Conservation (phyloP, 148 eudicot species). For the Rhododendron ferrugineum region DNA sequence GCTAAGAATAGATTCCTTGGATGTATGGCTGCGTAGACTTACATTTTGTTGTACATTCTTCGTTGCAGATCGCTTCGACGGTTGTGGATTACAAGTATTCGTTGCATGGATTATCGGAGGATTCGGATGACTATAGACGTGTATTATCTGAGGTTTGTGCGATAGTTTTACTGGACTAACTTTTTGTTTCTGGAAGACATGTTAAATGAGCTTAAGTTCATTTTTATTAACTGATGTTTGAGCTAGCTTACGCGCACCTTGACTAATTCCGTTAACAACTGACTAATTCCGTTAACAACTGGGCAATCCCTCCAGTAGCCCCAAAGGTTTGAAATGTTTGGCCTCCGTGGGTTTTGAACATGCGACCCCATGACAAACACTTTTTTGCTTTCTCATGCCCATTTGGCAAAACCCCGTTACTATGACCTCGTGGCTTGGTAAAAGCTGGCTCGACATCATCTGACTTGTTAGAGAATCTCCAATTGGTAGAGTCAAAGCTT, state of each 20-base stretch:
- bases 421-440: not conserved
- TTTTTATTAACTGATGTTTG: not conserved
- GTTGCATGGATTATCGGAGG: conserved; percentile 39
- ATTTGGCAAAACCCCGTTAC: too few species aligned
- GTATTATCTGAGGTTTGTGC: conserved; percentile 49
- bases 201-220: not conserved
- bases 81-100: conserved; percentile 77
- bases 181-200: not conserved
- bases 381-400: not conserved
- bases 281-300: not conserved
- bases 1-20: not conserved
- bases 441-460: not conserved
- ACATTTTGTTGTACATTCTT: not conserved
- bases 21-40: not conserved
- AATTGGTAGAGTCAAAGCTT: too few species aligned
- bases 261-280: not conserved
- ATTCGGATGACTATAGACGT: conserved; percentile 46
- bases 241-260: not conserved
- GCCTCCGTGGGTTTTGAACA: not conserved
- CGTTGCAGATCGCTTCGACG: conserved; percentile 51
- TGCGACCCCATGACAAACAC: too few species aligned
- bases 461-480: not conserved
- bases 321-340: not conserved
- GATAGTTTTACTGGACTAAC: not conserved
- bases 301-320: not conserved